Base-by-base conservation (phyloP, 148 eudicot species). In the Agrostemma githago region DNA sequence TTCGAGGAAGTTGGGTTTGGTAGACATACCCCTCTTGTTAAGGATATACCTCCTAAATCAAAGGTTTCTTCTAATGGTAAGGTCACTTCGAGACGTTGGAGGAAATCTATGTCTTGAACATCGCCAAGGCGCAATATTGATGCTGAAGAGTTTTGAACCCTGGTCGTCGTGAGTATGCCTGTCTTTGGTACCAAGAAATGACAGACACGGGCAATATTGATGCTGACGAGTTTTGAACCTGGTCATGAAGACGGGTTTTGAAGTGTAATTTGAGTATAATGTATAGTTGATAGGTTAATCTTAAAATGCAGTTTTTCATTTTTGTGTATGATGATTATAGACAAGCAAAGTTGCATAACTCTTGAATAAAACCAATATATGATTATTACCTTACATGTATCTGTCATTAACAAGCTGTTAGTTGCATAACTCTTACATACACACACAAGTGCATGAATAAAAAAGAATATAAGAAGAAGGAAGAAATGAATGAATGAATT, bases 81-180 rank as follows among this genome's bases (percentile, higher is more conserved):
- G 57, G 34, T 26, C 34, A 75, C 80, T 62, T 73, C 92, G 10
- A 74, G 68, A 4, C 81, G 72, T 48, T 92, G 88, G 91, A 92
- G 95, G 80, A 81, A 79, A 57, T 89, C 92, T 2, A 11, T 80
- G 80, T 90, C 97, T 65, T 90, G 84, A 85, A 85, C 56, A 51
- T 3, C 14, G 56, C 56, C 56, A 51, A 51, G 15, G 3, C 12
- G 54, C 54, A 48, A 11, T n/a, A n/a, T n/a, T n/a, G n/a, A n/a
- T n/a, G n/a, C n/a, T n/a, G n/a, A n/a, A 26, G 34, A 26, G 34
- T 26, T 26, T 26, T 26, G 34, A 26, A 26, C 34, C 34, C 34
- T 26, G 34, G 34, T 26, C 34, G 1, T 1, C 34, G 1, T 1
- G 34, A 26, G 34, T 26, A 26, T 1, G 34, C 1, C 34, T 26